Evolutionary conservation across 768 basidiomycete genomes (phyloP).

Genomic region (Lyophyllum shimeji): DNA sequence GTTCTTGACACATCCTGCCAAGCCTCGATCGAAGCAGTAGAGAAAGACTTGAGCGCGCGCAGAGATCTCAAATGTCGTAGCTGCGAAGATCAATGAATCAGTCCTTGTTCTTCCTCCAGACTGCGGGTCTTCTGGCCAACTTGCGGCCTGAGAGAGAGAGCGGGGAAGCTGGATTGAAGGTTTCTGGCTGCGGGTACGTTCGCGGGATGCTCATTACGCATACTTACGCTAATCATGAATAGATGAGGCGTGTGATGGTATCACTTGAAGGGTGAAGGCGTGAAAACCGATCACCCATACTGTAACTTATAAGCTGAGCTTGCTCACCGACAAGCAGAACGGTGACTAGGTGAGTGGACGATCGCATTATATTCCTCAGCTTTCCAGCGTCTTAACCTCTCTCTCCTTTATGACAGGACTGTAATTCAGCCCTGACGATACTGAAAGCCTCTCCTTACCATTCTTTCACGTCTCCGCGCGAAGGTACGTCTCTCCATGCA

Average conservation of each 20-base stretch:
- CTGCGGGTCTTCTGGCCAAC: neutral
- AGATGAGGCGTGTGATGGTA: slow-evolving; percentile 1
- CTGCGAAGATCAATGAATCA: neutral
- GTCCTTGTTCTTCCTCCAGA: neutral
- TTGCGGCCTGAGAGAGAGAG: neutral
- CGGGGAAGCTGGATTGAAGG: neutral
- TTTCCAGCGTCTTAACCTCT: neutral
- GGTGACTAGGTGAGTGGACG: neutral
- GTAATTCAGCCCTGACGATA: neutral
- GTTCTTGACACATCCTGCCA: neutral
- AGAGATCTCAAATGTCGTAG: neutral
- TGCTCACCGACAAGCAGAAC: neutral
- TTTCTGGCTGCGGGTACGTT: neutral
- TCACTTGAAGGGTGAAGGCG: neutral
- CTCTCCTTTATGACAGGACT: slow-evolving; percentile 2
- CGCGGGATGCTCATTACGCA: neutral
- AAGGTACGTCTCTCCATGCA: neutral
- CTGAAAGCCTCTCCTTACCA: neutral
- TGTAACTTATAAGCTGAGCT: neutral
- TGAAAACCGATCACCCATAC: slow-evolving; percentile 1
- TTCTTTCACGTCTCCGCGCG: neutral
- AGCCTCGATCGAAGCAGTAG: neutral
- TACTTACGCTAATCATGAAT: neutral
- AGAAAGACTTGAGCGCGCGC: neutral
- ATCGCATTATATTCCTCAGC: neutral